Percentiles rank a stretch among this genome's conserved stretches.
Conservation (phyloP, 371 early-diverging fungal genomes). For the Cokeromyces recurvatus region DNA sequence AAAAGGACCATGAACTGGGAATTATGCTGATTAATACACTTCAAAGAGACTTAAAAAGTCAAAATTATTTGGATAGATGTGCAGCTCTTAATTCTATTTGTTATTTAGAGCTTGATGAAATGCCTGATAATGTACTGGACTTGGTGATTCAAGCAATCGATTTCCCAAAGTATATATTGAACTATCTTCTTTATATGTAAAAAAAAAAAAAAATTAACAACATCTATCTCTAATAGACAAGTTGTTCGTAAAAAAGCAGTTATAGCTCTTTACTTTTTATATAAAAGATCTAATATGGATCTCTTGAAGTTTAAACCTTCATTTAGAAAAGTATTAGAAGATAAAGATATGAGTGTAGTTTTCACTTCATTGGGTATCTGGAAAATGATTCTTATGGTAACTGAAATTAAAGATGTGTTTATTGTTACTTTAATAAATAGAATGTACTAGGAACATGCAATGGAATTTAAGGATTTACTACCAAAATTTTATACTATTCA, state of each 20-base stretch:
- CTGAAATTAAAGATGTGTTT: not conserved
- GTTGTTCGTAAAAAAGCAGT: conserved; percentile 44
- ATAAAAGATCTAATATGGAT: conserved; percentile 16
- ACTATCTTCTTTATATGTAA: not conserved
- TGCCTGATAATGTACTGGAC: conserved; percentile 29
- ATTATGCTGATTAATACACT: conserved; percentile 54
- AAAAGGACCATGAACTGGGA: conserved; percentile 33
- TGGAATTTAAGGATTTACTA: conserved; percentile 25
- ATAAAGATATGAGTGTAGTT: conserved; percentile 44
- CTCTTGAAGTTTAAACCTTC: conserved; percentile 25
- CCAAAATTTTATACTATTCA: conserved; percentile 30
- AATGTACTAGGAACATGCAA: conserved; percentile 20
- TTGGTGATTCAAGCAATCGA: conserved; percentile 21
- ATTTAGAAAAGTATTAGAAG: conserved; percentile 35
- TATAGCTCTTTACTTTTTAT: conserved; percentile 29
- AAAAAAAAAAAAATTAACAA: too few relatives aligned
- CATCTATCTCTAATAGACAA: conserved; percentile 25
- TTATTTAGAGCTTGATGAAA: conserved; percentile 37
- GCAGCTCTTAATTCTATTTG: conserved; percentile 41
- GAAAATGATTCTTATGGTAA: conserved; percentile 25
- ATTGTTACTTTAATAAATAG: not conserved
- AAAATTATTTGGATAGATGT: conserved; percentile 34
- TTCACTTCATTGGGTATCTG: conserved; percentile 38
- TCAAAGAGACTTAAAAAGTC: conserved; percentile 41
- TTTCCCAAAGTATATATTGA: conserved; percentile 28